Conservation (phyloP, 2,329 filamentous ascomycete species). For the Monilinia fructigena region DNA sequence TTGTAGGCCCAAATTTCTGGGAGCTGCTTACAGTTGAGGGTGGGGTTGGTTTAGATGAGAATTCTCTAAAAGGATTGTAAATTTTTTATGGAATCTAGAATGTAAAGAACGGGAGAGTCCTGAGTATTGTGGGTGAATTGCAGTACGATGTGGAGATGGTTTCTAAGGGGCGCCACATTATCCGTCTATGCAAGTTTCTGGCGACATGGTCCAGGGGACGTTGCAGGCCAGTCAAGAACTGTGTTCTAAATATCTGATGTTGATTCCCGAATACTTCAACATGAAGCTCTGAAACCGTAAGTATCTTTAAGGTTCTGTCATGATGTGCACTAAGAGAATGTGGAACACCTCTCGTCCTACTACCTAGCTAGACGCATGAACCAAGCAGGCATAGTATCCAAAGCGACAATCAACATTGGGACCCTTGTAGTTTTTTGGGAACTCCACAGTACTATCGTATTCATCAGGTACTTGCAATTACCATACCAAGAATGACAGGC, state of each 20-base stretch:
- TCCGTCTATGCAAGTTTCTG: constrained; percentile 8
- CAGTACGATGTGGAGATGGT: constrained; percentile 15
- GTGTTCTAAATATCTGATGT: not conserved
- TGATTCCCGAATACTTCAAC: not conserved
- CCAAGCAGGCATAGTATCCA: too few relatives aligned
- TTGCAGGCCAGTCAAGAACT: not conserved
- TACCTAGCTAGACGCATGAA: not conserved
- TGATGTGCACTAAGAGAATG: not conserved
- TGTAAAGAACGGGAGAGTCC: not conserved
- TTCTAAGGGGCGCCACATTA: constrained; percentile 9
- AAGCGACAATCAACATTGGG: not conserved
- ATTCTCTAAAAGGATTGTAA: not conserved
- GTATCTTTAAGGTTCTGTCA: not conserved
- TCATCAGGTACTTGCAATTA: not conserved
- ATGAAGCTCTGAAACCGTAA: not conserved
- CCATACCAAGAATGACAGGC: not conserved
- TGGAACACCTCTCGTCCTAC: not conserved
- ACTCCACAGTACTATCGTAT: not conserved
- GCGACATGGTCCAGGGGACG: constrained; percentile 1
- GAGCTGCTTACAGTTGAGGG: not conserved
- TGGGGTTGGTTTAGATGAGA: constrained; percentile 3
- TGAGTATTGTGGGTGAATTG: constrained; percentile 8
- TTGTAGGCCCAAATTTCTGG: not conserved
- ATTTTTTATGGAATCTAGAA: constrained; percentile 4
- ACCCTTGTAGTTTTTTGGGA: not conserved